Evolutionary conservation across 345 rosid genomes (phyloP), one percentile per base, ranked within the genome.

Genomic region (Heritiera littoralis): DNA sequence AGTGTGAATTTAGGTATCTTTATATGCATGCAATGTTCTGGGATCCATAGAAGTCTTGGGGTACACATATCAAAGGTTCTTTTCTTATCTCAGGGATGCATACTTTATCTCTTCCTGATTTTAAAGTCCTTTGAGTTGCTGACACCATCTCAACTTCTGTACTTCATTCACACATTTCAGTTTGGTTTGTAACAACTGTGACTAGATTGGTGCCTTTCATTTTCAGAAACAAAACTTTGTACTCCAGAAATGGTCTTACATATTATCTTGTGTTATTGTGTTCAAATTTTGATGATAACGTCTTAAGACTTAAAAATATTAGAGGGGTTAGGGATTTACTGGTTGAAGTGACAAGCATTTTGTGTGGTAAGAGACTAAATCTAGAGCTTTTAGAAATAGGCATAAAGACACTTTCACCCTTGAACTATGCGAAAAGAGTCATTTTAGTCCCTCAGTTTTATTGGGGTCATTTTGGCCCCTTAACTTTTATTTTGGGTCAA

Each of bases 21-120:
- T 86, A 90, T 96, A 81, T 96, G 99, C 88, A 96, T 96, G 97
- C 98, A 92, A 52, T 96, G 99, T 84, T 94, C 99, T 51, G 99
- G 99, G 78, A 87, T 90, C 49, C 98, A 96, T 86, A 89, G 99
- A 85, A 94, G 97, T 88, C 99, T 96, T 67, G 99, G 99, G 75
- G 99, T 96, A 48, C 99, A 96, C 85, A 94, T 96, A 83, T 94
- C 99, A 23, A 96, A 96, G 98, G 98, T 96, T 67, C 65, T 82
- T 60, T 78, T 66, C 77, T 75, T 48, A 10, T 73, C 64, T 73
- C 35, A 38, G 48, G 45, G 38, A 55, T 73, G 4, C 3, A 10
- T 73, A 18, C 48, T 38, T 73, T 18, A 38, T 54, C 28, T 35
- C 76, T 72, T 72, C 46, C 48, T 38, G 48, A 11, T 2, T 73